A percentile compares a stretch with the other conserved stretches of the same genome.
Evolutionary conservation across 352 stramenopile genomes (phyloP).

Genomic region (Plasmopara viticola): DNA sequence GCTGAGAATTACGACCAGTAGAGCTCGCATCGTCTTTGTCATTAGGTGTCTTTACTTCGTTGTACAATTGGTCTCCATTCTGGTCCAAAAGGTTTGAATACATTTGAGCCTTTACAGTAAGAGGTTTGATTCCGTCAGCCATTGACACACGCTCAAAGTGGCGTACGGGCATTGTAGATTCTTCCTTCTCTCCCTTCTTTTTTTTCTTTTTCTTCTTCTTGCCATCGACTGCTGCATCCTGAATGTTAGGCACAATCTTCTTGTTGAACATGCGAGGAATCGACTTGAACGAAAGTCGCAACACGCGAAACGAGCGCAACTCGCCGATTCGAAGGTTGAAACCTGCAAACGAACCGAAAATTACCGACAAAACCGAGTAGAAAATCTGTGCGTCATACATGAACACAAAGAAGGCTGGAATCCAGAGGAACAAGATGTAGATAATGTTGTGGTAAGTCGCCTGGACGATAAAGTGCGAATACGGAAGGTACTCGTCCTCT

Average conservation of each 20-base stretch:
- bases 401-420: conserved; percentile 79
- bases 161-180: conserved; percentile 51
- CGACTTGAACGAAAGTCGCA: conserved; percentile 77
- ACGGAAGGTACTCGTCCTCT: conserved; percentile 59
- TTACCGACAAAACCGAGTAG: conserved; percentile 70
- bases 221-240: conserved; percentile 60
- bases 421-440: conserved; percentile 80
- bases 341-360: conserved; percentile 72
- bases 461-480: conserved; percentile 84
- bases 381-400: conserved; percentile 85
- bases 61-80: conserved; percentile 45
- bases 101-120: conserved; percentile 78
- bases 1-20: conserved; percentile 41
- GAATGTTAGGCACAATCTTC: conserved; percentile 79
- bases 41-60: conserved; percentile 55
- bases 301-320: conserved; percentile 78
- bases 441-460: conserved; percentile 72
- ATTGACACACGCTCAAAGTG: conserved; percentile 80
- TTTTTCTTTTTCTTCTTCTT: conserved; percentile 56
- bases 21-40: conserved; percentile 58
- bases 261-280: conserved; percentile 82
- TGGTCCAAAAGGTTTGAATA: conserved; percentile 71
- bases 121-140: conserved; percentile 61
- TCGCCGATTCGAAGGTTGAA: conserved; percentile 84
- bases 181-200: conserved; percentile 43